Evolutionary conservation across 352 stramenopile genomes (phyloP), one percentile per base, ranked within the genome.

Genomic region (Phytophthora chlamydospora): DNA sequence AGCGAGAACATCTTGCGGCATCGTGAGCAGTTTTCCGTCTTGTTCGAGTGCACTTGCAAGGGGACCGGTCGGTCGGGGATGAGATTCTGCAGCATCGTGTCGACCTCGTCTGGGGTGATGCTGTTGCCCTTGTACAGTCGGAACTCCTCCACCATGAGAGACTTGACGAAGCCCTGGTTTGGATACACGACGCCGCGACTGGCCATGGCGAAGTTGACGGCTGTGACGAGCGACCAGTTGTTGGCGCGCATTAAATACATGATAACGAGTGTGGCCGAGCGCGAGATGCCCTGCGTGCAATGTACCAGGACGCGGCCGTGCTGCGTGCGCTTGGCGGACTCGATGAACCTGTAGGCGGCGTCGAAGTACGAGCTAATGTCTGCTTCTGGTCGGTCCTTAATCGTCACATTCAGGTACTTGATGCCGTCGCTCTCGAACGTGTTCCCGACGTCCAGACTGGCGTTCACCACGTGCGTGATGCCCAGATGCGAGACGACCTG

Each of bases 391-490:
- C 77, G 71, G 66, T 95, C 86, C 42, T 93, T 93, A 52, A 95
- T 93, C 43, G 85, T 87, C 14, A 95, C 83, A 39, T 85, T 84
- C 34, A 82, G 64, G 66, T 95, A 95, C 57, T 75, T 61, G 16
- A 95, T 72, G 14, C 84, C 83, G 24, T 89, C 78, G 48, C 48
- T 75, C 35, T 75, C 79, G 58, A 91, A 95, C 39, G 83, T 79
- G 51, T 95, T 92, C 6, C 83, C 84, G 4, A 88, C 62, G 35
- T 95, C 86, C 6, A 93, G 58, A 47, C 81, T 93, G 7, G 85
- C 86, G 56, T 95, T 95, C 24, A 95, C 83, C 12, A 95, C 73
- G 55, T 95, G 86, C 16, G 86, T 95, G 61, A 95, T 93, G 12
- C 84, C 86, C 38, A 95, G 65, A 60, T 95, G 74, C 3, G 81